Evolutionary conservation across 2,329 filamentous ascomycete species (phyloP), one percentile per base, ranked within the genome.

Genomic region (Hysterium pulicare): DNA sequence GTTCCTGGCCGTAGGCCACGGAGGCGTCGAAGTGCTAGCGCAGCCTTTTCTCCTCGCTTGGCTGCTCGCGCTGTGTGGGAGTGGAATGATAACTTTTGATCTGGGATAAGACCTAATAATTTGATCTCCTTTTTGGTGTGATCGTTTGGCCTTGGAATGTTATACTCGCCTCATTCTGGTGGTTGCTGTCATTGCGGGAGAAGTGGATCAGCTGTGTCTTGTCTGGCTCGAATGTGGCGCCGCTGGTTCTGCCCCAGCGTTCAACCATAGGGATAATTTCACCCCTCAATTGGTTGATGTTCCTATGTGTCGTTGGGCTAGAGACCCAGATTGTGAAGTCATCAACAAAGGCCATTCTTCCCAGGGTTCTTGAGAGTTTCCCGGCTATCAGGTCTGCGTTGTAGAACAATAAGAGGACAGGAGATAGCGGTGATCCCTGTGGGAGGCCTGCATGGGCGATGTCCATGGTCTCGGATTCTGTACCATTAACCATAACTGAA

Each of bases 171-270:
- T 41, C 44, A 31, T 32, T 43, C 2, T 51, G 42, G 22, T 41
- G 42, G 38, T 5, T 45, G 33, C 41, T 46, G 4, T n/a, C 44
- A 45, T 49, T 51, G 44, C 53, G 26, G 4, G 60, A 58, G 43
- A 68, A 62, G 50, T 67, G 53, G 51, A 66, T 63, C 28, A 64
- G 57, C 9, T 50, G 49, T 38, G 56, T 68, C 53, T 67, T 67
- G 15, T 58, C 53, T 15, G 52, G 55, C 44, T 64, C 49, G 48
- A 67, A 67, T 8, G 46, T 54, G 20, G 58, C 59, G 32, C 63
- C 54, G 46, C 61, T 64, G 13, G 50, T 55, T 13, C 39, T 50
- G 37, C 57, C 57, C 58, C 51, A 64, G n/a, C 50, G 49, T 40
- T 52, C 50, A 9, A 48, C 17, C n/a, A n/a, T n/a, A n/a, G 43